Evolutionary conservation across 83 land plant species (phyloP), one percentile per base, ranked within the genome.

Genomic region (Larix sibirica): DNA sequence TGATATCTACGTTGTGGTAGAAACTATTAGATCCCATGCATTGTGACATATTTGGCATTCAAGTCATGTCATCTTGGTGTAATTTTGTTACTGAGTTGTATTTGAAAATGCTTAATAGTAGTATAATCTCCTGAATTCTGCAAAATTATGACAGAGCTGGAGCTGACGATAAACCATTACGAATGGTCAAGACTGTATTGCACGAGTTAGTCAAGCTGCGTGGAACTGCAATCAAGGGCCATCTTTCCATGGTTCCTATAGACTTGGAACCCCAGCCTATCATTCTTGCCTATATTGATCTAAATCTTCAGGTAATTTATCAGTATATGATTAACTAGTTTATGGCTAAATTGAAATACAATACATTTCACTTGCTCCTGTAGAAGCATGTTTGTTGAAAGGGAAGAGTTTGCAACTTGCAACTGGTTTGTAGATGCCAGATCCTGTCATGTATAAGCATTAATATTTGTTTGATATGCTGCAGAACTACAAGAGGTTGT

Each of bases 251-350:
- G 97, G 99, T 98, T 62, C 99, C 99, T 4, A 96, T 98, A 60
- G 99, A 98, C 82, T 88, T 86, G 87, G 97, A 98, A 70, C 99
- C 99, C 44, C 98, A 93, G 69, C 99, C 99, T 9, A 98, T 98
- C 42, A 98, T 98, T 88, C 99, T 98, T 84, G 99, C 98, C 8
- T 96, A 98, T 79, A 98, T 98, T 79, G 99, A 98, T 85, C 96
- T 98, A 23, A 98, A 98, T 88, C 94, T 98, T 62, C 99, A 98
- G 99, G 99, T 95, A 82, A 56, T 12, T 54, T 84, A 24, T 24
- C 14, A 23, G 18, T 79, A 18, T 68, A 47, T 83, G 80, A 17
- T 59, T 56, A 79, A 16, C 36, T 77, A 1, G 75, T 76, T 28
- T 18, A 18, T 71, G 8, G n/a, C 56, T 69, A 40, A 73, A n/a